Base-by-base conservation (phyloP, 352 stramenopile genomes). In the Phytopythium litorale region DNA sequence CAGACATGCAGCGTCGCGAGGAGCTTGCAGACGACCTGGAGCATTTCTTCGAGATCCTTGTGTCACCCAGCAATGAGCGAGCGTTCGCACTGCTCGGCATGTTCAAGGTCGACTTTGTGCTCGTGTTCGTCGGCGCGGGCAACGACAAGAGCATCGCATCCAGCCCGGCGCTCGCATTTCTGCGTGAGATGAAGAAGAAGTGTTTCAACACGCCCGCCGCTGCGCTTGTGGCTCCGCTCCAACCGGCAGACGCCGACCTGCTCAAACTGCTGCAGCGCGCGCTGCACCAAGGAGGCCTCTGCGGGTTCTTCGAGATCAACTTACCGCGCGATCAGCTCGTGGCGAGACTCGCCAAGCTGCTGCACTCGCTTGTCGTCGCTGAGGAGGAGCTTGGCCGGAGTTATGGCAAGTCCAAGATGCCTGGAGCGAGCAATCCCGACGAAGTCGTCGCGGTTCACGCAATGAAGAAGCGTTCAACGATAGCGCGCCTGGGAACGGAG, bases 21-120 rank as follows among this genome's bases (percentile, higher is more conserved):
- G 78, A 84, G 35, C 70, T 90, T 19, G 78, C 80, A 0, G 80
- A 92, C 56, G 68, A 66, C 15, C 72, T 92, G 12, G 82, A 92
- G 54, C 70, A 79, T 15, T 70, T 72, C 52, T 90, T 90, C 55
- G 80, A 92, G 55, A 78, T 89, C 23, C 72, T 92, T 43, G 78
- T 92, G 7, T 77, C 80, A 0, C 68, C 78, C 8, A 84, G 70
- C 32, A 90, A 87, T 42, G 77, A 90, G 42, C 78, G 79, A 18
- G 81, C 80, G 0, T 76, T 90, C 21, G 66, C 75, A 16, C 60
- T 92, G 33, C 60, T 92, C 21, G 60, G 46, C 4, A 85, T 92
- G 71, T 89, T 92, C 64, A 72, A 78, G 18, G 68, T 87, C 5
- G 80, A 90, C 55, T 79, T 92, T 30, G 61, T 89, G 37, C 43